These are phyloP conservation scores for Lactarius trivialis DNA, from an alignment of 768 basidiomycete species.

Conservation along the genomic window DNA sequence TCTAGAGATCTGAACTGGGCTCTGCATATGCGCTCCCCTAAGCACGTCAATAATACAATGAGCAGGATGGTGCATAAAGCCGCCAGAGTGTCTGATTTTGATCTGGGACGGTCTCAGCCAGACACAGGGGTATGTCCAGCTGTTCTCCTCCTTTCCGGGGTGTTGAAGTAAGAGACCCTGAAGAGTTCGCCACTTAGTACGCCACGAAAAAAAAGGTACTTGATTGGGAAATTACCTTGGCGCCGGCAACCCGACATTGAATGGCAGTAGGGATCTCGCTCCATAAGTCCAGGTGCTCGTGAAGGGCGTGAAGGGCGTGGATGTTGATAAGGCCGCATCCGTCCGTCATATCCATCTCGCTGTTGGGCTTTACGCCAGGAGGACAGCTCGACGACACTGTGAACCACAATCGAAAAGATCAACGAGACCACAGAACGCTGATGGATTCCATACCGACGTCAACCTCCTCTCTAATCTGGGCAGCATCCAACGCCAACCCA, in stretches of 20 bases:
- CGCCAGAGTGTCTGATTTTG: slow-evolving; percentile 33
- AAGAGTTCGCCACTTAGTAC: not conserved
- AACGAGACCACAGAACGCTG: not conserved
- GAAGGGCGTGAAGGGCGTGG: slow-evolving; percentile 34
- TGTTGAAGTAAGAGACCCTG: slow-evolving; percentile 30
- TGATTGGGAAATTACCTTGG: slow-evolving; percentile 24
- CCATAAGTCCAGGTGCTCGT: slow-evolving; percentile 23
- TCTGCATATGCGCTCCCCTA: slow-evolving; percentile 41
- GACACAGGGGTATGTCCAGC: slow-evolving; percentile 19
- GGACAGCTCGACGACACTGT: slow-evolving; percentile 27
- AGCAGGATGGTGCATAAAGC: slow-evolving; percentile 34
- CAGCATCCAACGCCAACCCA: slow-evolving; percentile 36
- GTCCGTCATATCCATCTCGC: slow-evolving; percentile 50
- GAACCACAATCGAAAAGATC: slow-evolving; percentile 1
- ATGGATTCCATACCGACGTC: slow-evolving; percentile 42
- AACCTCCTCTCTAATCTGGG: slow-evolving; percentile 34
- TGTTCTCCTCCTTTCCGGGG: slow-evolving; percentile 19
- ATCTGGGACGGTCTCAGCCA: slow-evolving; percentile 30
- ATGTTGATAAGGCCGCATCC: slow-evolving; percentile 68
- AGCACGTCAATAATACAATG: slow-evolving; percentile 50
- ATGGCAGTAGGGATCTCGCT: slow-evolving; percentile 26
- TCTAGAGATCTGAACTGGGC: slow-evolving; percentile 41
- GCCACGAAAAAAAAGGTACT: not conserved
- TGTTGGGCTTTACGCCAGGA: slow-evolving; percentile 24
- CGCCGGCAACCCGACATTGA: slow-evolving; percentile 29